Evolutionary conservation across 768 basidiomycete genomes (phyloP).

Genomic region (Tylopilus balloui): DNA sequence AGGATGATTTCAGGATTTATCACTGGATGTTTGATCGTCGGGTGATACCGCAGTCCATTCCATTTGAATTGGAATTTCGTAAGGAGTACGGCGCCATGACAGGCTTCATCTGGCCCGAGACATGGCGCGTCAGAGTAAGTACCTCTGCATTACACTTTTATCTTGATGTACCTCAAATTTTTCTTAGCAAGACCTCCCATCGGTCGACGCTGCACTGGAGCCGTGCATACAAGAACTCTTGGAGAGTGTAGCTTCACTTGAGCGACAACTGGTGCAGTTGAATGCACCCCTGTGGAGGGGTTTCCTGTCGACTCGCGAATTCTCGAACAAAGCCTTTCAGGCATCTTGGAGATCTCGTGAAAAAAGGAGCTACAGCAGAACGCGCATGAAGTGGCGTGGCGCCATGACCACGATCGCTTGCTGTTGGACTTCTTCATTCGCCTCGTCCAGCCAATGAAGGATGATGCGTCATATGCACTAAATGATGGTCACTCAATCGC

Average conservation of each 20-base stretch:
- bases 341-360: constrained; percentile 6
- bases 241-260: neutral
- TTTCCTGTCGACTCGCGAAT: constrained; percentile 6
- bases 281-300: neutral
- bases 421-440: constrained; percentile 10
- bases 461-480: neutral
- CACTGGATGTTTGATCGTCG: constrained; percentile 12
- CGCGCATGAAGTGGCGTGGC: neutral
- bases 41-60: constrained; percentile 1
- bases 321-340: constrained; percentile 6
- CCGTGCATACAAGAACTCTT: constrained; percentile 2
- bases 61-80: neutral
- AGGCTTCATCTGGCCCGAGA: constrained; percentile 8
- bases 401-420: constrained; percentile 8
- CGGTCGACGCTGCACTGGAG: constrained; percentile 6
- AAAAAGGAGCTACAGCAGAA: neutral
- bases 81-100: neutral
- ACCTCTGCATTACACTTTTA: neutral
- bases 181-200: constrained; percentile 4
- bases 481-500: neutral
- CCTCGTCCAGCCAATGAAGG: neutral
- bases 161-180: neutral
- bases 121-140: constrained; percentile 4
- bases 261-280: neutral
- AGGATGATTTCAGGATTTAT: neutral